Base-by-base conservation (phyloP, 2,329 filamentous ascomycete species). In the Juglanconis sp. region DNA sequence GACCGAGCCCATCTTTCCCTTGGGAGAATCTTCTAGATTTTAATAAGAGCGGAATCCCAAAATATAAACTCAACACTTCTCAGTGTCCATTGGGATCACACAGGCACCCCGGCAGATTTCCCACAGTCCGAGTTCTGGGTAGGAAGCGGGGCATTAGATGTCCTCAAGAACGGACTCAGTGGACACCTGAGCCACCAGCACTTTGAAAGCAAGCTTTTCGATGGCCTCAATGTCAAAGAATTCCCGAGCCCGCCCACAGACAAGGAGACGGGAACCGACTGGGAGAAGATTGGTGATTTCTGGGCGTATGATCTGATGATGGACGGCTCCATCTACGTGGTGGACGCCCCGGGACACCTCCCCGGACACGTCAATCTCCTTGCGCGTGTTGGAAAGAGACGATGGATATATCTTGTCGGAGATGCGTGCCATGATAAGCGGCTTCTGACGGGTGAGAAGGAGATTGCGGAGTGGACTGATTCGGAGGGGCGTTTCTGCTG, bases 31-130 rank as follows among this genome's bases (percentile, higher is more conserved):
- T 24, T 24, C 24, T 24, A 24, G 24, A 24, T 24, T 24, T 24
- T 2, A 24, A 24, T 24, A 24, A 24, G 24, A 24, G 24, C 24
- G 24, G 24, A 24, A 24, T 24, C 24, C 24, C 24, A 24, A 24
- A 24, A 24, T 2, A 24, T 24, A 24, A 24, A 24, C 24, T 24
- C 24, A 24, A 24, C 24, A 24, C 24, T 30, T 30, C 10, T 30
- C 13, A 24, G 44, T 61, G 74, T 82, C 0, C 82, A 86, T 65
- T 85, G 81, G 75, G 83, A 86, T 65, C 83, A 86, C 63, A 74
- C 81, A 42, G 84, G 83, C n/a, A 82, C 80, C 4, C 80, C 82
- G 0, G 69, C 72, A 1, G 81, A 84, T 65, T 86, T 84, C 63
- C 62, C 73, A 0, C 68, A 72, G 11, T 74, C 81, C 0, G 72